These are phyloP conservation scores for Coniella vitis DNA, from an alignment of 2,329 filamentous ascomycete genomes.

Conservation along the genomic window DNA sequence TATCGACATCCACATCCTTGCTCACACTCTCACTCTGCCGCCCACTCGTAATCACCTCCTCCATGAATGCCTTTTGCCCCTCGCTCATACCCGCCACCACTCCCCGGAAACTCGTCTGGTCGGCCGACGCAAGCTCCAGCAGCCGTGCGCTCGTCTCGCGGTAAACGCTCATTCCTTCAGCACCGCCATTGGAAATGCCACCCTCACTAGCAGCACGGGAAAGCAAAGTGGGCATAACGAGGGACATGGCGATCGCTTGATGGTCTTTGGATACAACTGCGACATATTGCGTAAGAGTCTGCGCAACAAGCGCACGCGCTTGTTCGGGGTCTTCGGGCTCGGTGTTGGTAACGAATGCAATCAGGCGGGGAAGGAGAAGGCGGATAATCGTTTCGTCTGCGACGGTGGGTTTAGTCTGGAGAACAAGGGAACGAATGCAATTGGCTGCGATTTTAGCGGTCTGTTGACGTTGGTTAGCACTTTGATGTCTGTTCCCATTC, in stretches of 20 bases:
- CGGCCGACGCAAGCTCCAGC: constrained; percentile 71
- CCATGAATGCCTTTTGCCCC: constrained; percentile 69
- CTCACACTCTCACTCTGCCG: constrained; percentile 37
- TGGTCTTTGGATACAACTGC: constrained; percentile 38
- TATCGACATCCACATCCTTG: constrained; percentile 34
- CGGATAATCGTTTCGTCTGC: constrained; percentile 69
- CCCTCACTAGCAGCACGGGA: constrained; percentile 62
- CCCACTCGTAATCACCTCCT: constrained; percentile 68
- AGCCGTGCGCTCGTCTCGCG: constrained; percentile 69
- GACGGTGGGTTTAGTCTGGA: constrained; percentile 54
- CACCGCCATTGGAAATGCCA: constrained; percentile 19
- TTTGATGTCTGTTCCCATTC: background rate
- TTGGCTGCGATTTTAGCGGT: constrained; percentile 86
- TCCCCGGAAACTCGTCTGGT: constrained; percentile 66
- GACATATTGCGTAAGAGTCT: constrained; percentile 70
- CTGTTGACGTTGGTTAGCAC: constrained; percentile 31
- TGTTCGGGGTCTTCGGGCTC: constrained; percentile 74
- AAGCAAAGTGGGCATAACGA: constrained; percentile 73
- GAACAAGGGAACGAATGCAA: constrained; percentile 77
- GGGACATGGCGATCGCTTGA: constrained; percentile 57
- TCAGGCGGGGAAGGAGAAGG: constrained; percentile 65
- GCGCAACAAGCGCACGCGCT: constrained; percentile 62
- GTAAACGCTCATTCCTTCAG: constrained; percentile 46
- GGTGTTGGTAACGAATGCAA: constrained; percentile 66
- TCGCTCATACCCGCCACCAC: constrained; percentile 66